Evolutionary conservation across 2,329 filamentous ascomycete species (phyloP), one percentile per base, ranked within the genome.

Genomic region (Trichoderma simmonsii): DNA sequence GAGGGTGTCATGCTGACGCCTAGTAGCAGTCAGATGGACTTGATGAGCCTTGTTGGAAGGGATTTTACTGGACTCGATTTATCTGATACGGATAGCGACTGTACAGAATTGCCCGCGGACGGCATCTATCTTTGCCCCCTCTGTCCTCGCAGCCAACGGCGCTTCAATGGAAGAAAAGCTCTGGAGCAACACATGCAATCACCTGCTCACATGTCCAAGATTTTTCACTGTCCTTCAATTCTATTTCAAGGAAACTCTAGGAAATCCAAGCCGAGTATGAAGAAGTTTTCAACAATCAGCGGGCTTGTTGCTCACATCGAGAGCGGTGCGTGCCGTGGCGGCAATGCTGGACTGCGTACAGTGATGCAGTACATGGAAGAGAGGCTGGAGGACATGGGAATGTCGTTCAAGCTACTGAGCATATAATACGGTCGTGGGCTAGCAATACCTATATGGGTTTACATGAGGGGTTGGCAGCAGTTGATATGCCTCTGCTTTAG

Each of bases 231-330:
- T 26, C 70, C 56, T 12, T 68, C 39, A 9, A 14, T 39, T 15
- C 51, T 62, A 24, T 68, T 64, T 18, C 43, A 57, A n/a, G 61
- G 61, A 12, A 15, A 3, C 6, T 8, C 30, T 43, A 11, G 28
- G 12, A 30, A 62, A 15, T 21, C 36, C 18, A 8, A 62, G 21
- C 60, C 28, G 30, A 28, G 24, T 6, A 21, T n/a, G 34, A 71
- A 34, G 26, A 26, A 62, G 5, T 75, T 75, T n/a, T 72, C 34
- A 7, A 73, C 74, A 7, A 21, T 72, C 8, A 68, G 69, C 18
- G 73, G 74, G 26, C 72, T 75, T 5, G 70, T 66, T 24, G 65
- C 72, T 56, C 74, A 75, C 48, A 60, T 74, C 28, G 73, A 75
- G 64, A 72, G 71, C 36, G 72, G 71, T 6, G 62, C 72, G 12